These are phyloP conservation scores for Colletotrichum scovillei DNA, from an alignment of 2,329 filamentous ascomycete species.

Conservation along the genomic window DNA sequence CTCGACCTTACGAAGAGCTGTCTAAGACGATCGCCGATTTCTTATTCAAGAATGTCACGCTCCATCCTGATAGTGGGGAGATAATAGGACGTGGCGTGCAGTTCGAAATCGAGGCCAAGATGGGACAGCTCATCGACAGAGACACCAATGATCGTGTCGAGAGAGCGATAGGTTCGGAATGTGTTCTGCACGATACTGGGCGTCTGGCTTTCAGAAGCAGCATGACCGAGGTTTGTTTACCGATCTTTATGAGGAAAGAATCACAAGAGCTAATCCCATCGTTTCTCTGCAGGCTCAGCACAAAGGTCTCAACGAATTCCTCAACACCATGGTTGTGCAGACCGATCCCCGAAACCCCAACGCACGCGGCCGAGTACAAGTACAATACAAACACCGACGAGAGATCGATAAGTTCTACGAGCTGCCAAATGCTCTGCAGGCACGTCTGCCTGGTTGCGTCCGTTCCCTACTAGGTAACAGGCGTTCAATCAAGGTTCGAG, in stretches of 20 bases:
- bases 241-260: not conserved
- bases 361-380: slow-evolving; percentile 64
- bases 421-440: slow-evolving; percentile 69
- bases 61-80: slow-evolving; percentile 73
- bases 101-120: slow-evolving; percentile 94
- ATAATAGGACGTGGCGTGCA: slow-evolving; percentile 74
- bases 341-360: slow-evolving; percentile 66
- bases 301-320: slow-evolving; percentile 82
- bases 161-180: slow-evolving; percentile 77
- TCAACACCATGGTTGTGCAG: slow-evolving; percentile 76
- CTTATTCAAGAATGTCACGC: slow-evolving; percentile 77
- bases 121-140: slow-evolving; percentile 83
- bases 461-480: slow-evolving; percentile 68
- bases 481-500: slow-evolving; percentile 72
- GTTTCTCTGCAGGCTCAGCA: slow-evolving; percentile 74
- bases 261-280: not conserved
- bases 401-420: slow-evolving; percentile 89
- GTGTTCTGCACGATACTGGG: slow-evolving; percentile 70
- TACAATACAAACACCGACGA: slow-evolving; percentile 84
- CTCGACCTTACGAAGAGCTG: slow-evolving; percentile 78
- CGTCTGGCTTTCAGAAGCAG: slow-evolving; percentile 82
- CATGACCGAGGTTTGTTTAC: slow-evolving; percentile 82
- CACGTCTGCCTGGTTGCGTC: slow-evolving; percentile 73
- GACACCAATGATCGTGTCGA: slow-evolving; percentile 76
- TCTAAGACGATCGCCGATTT: slow-evolving; percentile 85